These are phyloP conservation scores for Drechmeria coniospora DNA, from an alignment of 2,329 filamentous ascomycete species.

Conservation along the genomic window DNA sequence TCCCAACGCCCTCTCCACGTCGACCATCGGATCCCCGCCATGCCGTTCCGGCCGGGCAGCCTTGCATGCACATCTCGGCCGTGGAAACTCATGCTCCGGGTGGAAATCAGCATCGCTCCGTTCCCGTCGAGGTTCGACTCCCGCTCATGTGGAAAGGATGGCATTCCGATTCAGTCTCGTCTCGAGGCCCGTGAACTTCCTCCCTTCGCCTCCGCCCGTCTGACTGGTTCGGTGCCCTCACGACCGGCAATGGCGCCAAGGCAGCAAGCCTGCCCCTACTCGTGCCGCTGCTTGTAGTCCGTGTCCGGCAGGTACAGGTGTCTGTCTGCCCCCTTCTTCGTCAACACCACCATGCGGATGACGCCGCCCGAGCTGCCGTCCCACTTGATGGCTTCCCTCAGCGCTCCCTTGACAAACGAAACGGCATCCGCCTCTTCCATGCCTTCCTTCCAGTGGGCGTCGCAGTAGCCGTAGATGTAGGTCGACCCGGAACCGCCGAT, in stretches of 20 bases:
- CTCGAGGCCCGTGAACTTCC: no score
- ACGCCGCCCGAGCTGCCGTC: constrained; percentile 97
- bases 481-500: constrained; percentile 96
- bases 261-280: constrained; percentile 26
- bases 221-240: no score
- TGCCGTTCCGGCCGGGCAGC: no score
- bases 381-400: constrained; percentile 97
- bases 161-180: no score
- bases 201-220: no score
- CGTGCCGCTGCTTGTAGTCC: constrained; percentile 60
- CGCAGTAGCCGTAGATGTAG: constrained; percentile 98
- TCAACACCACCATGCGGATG: constrained; percentile 94
- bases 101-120: no score
- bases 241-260: background rate
- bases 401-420: constrained; percentile 77
- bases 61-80: no score
- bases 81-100: no score
- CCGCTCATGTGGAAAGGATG: no score
- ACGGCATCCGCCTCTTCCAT: constrained; percentile 91
- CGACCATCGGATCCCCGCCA: no score
- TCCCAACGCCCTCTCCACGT: no score
- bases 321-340: constrained; percentile 72
- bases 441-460: constrained; percentile 85
- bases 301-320: constrained; percentile 93
- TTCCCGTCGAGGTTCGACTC: no score